A percentile compares a stretch with the other conserved stretches of the same genome.
Conservation (phyloP, 768 basidiomycete genomes). For the Mycena pura region DNA sequence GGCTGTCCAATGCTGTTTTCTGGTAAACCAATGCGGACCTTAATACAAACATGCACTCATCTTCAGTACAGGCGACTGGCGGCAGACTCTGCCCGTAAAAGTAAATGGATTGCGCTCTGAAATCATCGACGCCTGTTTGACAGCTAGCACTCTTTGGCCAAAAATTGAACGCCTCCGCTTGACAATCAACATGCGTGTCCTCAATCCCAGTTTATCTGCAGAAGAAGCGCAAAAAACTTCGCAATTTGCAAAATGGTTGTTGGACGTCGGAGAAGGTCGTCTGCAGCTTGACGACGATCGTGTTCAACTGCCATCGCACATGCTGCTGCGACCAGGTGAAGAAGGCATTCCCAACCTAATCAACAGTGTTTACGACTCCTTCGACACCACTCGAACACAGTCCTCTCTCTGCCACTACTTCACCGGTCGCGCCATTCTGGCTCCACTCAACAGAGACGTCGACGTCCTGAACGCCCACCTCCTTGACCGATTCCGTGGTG, state of each 20-base stretch:
- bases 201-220: no score
- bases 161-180: not conserved
- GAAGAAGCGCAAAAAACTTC: not conserved
- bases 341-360: not conserved
- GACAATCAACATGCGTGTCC: constrained; percentile 1
- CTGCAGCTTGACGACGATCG: not conserved
- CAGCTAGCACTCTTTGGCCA: constrained; percentile 1
- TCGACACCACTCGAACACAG: no score
- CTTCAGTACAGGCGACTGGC: constrained; percentile 49
- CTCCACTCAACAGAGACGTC: not conserved
- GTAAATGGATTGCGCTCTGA: constrained; percentile 35
- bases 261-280: constrained; percentile 6
- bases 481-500: constrained; percentile 2
- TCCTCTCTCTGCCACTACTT: no score
- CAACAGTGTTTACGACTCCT: no score
- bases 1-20: constrained; percentile 26
- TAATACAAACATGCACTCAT: no score
- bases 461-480: not conserved
- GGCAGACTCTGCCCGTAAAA: constrained; percentile 46
- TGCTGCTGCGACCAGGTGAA: not conserved
- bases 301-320: not conserved
- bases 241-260: constrained; percentile 5
- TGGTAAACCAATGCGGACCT: no score
- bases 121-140: constrained; percentile 35
- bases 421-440: not conserved